phyloP scores from a whole-genome alignment of 306 rosid genomes.

The Canavalia gladiata region DNA sequence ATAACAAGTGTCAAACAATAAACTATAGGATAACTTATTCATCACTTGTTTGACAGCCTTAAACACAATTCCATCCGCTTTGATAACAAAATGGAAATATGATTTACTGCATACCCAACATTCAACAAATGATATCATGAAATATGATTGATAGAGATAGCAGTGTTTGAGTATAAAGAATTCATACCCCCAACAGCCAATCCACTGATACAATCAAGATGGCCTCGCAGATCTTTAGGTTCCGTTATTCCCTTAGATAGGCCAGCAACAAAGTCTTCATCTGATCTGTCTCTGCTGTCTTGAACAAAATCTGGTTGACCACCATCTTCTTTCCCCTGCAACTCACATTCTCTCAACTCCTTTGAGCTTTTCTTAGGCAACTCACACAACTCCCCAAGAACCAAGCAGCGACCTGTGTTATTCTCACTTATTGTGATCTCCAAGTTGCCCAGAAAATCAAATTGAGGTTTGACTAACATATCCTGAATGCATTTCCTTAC shows the following conservation, averaged over 20 bases:
- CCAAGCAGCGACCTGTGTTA: conserved; percentile 51
- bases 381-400: conserved; percentile 71
- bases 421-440: conserved; percentile 51
- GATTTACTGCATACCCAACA: conserved; percentile 27
- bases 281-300: conserved; percentile 51
- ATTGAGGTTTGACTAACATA: conserved; percentile 60
- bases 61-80: conserved; percentile 35
- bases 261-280: conserved; percentile 55
- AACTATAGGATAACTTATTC: conserved; percentile 40
- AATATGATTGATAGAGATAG: conserved; percentile 31
- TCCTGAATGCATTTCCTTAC: conserved; percentile 75
- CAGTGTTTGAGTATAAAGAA: conserved; percentile 31
- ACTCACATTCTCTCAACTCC: conserved; percentile 42
- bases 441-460: conserved; percentile 57
- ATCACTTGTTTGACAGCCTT: conserved; percentile 28
- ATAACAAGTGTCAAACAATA: conserved; percentile 34
- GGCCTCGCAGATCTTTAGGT: conserved; percentile 74
- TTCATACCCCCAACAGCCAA: conserved; percentile 86
- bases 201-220: conserved; percentile 82
- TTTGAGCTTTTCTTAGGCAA: conserved; percentile 50
- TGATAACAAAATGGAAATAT: conserved; percentile 19
- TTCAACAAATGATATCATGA: conserved; percentile 3
- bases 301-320: conserved; percentile 49
- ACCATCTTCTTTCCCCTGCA: conserved; percentile 52
- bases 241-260: conserved; percentile 65